Evolutionary conservation across 192 early-diverging fungal species (phyloP).

Genomic region (Linnemannia zychae): DNA sequence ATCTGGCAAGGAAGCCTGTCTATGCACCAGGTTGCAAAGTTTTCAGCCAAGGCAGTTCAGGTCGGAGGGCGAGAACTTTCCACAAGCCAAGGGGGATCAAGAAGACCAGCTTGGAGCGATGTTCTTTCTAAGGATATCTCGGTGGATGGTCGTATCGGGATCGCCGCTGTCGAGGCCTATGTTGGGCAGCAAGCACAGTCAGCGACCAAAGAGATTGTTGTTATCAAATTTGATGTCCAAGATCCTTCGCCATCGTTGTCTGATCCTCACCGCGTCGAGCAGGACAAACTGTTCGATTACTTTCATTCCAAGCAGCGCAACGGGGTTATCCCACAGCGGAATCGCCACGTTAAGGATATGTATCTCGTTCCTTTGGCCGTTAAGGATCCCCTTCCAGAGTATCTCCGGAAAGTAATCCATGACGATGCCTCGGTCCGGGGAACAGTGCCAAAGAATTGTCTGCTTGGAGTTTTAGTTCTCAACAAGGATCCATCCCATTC

Average conservation of each 20-base stretch:
- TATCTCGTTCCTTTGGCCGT: constrained; percentile 75
- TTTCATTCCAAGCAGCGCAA: constrained; percentile 71
- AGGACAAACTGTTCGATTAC: constrained; percentile 69
- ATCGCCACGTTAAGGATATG: constrained; percentile 79
- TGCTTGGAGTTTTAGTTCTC: constrained; percentile 74
- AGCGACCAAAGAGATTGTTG: constrained; percentile 69
- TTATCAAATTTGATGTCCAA: constrained; percentile 68
- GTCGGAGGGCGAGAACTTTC: constrained; percentile 64
- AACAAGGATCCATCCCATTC: constrained; percentile 57
- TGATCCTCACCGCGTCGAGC: constrained; percentile 47
- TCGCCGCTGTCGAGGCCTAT: constrained; percentile 66
- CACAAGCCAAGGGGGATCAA: background rate
- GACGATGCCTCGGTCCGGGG: constrained; percentile 46
- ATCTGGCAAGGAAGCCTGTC: constrained; percentile 73
- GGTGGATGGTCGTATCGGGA: constrained; percentile 77
- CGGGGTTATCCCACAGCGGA: constrained; percentile 77
- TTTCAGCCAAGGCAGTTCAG: constrained; percentile 69
- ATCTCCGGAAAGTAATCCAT: constrained; percentile 64
- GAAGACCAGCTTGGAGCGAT: constrained; percentile 64
- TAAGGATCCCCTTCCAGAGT: constrained; percentile 68
- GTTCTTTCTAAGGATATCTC: constrained; percentile 68
- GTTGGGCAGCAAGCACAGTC: constrained; percentile 65
- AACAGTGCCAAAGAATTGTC: constrained; percentile 48
- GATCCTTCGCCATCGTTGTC: constrained; percentile 9
- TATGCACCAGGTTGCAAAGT: constrained; percentile 76